These are phyloP conservation scores for Brassica rapa DNA, from an alignment of 345 rosid genomes.

Conservation along the genomic window DNA sequence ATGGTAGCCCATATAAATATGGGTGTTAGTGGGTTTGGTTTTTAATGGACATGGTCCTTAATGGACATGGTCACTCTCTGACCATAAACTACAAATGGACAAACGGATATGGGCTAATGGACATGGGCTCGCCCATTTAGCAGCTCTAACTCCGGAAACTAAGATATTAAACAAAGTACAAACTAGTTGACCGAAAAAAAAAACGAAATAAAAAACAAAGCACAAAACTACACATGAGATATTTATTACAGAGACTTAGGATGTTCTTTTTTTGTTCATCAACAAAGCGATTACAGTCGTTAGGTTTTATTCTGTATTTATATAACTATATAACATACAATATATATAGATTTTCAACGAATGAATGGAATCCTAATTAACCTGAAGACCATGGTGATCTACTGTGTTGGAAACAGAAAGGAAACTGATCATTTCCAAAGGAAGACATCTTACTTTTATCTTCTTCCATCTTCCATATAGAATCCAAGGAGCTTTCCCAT, in stretches of 20 bases:
- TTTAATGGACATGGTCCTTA: too few species aligned
- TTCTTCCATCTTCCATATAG: constrained; percentile 68
- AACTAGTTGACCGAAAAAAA: too few species aligned
- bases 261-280: neutral
- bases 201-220: neutral
- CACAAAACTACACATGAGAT: constrained; percentile 5
- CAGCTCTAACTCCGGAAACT: neutral
- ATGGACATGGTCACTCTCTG: too few species aligned
- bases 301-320: constrained; percentile 17
- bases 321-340: constrained; percentile 30
- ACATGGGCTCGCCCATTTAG: too few species aligned
- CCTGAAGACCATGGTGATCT: constrained; percentile 38
- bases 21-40: too few species aligned
- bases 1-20: too few species aligned
- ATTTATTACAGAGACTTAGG: constrained; percentile 1
- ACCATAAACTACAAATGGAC: too few species aligned
- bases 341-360: constrained; percentile 45
- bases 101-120: too few species aligned
- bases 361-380: constrained; percentile 59
- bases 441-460: constrained; percentile 63
- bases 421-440: constrained; percentile 43
- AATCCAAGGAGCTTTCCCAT: constrained; percentile 63
- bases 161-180: neutral
- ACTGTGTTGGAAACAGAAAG: constrained; percentile 48
- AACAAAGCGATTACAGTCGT: constrained; percentile 13